Base-by-base conservation (phyloP, 208 protist genomes). In the Trypanosoma congolense region DNA sequence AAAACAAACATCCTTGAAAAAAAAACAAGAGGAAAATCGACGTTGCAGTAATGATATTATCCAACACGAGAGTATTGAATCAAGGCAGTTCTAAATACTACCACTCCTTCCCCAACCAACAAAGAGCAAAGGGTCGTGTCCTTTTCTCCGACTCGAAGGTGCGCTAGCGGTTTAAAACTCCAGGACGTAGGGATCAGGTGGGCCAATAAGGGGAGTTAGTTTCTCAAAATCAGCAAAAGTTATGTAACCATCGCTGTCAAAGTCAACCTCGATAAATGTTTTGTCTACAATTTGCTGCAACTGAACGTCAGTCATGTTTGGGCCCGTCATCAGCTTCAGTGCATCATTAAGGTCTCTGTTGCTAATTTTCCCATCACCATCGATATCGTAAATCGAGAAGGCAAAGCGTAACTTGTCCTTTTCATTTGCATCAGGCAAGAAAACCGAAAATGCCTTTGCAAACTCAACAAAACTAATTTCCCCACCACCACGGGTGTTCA, bases 281-380 rank as follows among this genome's bases (percentile, higher is more conserved):
- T 97, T 98, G 47, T 97, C 92, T 16, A 97, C 93, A 38, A 98
- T 95, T 61, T 97, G 93, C 76, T 98, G 92, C 35, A 97, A 57
- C 67, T 97, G 88, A 51, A 93, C 73, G 21, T 75, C 83, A 0
- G 80, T 92, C 3, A 97, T 57, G 49, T 97, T 97, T 16, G 72
- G 67, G 0, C 95, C 93, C 0, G 97, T 90, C 92, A 98, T 98
- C 52, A 93, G 91, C 46, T 79, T 74, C 8, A 98, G 83, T n/a
- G 84, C 89, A 48, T 91, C 65, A 53, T 90, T 96, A 0, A 98
- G 70, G 48, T 98, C 95, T 38, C 73, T 86, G 62, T 97, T 97
- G 49, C 80, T 94, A 47, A 98, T 97, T 49, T 82, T 93, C 25
- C 85, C 92, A 59, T 98, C 95, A 24, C 80, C 78, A 65, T 98